Base-by-base conservation (phyloP, 345 rosid genomes). In the Conringia planisiliqua region DNA sequence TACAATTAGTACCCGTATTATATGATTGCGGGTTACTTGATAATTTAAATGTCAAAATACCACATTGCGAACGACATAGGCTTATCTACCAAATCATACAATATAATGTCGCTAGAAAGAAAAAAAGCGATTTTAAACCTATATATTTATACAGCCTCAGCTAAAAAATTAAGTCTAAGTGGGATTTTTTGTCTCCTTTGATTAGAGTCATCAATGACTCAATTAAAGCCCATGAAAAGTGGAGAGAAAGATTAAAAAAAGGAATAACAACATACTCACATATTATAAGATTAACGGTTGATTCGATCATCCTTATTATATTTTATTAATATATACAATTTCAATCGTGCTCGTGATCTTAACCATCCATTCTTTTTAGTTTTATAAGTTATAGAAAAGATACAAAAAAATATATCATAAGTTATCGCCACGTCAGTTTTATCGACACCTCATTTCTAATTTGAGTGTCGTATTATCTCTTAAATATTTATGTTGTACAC, bases 341-440 rank as follows among this genome's bases (percentile, higher is more conserved):
- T 40, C 38, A 75, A 60, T 62, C 71, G 63, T 76, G 80, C 70
- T 55, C 71, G 75, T 62, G 66, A 77, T 76, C 59, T 56, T 70
- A 76, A 76, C 71, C 27, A 46, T 63, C 43, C 13, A 7, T 40
- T 42, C 66, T 77, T 77, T 54, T 70, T 57, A 35, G 14, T 35
- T 77, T 71, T 62, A 76, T 70, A 56, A 17, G 44, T 10, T 17
- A 14, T 35, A 20, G 18, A 71, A 71, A 70, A 44, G 32, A 22
- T 68, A 16, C 50, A 46, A n/a, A 51, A 5, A 52, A 18, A 48
- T 46, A 71, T 77, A 64, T 77, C 46, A 57, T 59, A 71, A 48
- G 67, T 77, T 77, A 71, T 77, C 81, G 77, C 77, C 68, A 71
- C 68, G 77, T 65, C 72, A 77, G 77, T 71, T 71, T 39, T 57